Conservation (phyloP, 2,329 filamentous ascomycete genomes). For the Venturia aucupariae region DNA sequence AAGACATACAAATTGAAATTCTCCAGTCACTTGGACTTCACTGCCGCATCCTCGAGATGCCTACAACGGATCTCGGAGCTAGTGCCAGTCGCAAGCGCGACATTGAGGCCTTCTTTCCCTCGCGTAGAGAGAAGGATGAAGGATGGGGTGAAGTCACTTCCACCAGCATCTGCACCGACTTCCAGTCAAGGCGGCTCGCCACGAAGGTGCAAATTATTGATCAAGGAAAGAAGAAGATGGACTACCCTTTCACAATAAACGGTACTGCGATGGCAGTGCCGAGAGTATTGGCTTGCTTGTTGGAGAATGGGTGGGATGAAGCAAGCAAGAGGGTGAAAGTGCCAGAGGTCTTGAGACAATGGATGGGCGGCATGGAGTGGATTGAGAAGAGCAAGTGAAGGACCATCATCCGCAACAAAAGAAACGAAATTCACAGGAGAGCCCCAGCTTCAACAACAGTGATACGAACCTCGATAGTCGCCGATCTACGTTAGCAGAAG, state of each 20-base stretch:
- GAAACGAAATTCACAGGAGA: neutral
- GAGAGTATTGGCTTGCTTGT: slow-evolving; percentile 73
- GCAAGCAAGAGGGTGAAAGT: slow-evolving; percentile 56
- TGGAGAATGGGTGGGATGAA: slow-evolving; percentile 88
- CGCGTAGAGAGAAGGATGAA: slow-evolving; percentile 42
- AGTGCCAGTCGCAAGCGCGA: slow-evolving; percentile 81
- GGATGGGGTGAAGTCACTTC: slow-evolving; percentile 94
- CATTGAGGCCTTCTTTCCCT: slow-evolving; percentile 91
- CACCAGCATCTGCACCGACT: slow-evolving; percentile 86
- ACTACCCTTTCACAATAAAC: slow-evolving; percentile 84
- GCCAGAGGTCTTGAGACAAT: slow-evolving; percentile 69
- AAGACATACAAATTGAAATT: slow-evolving; percentile 79
- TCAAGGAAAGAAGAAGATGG: slow-evolving; percentile 38
- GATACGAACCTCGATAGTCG: too few species aligned
- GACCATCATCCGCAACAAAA: neutral
- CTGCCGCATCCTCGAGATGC: slow-evolving; percentile 90
- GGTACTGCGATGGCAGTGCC: slow-evolving; percentile 90
- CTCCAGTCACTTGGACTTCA: slow-evolving; percentile 66
- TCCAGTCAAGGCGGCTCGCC: slow-evolving; percentile 74
- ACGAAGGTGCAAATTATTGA: slow-evolving; percentile 56
- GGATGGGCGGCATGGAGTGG: slow-evolving; percentile 56
- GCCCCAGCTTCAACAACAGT: too few species aligned
- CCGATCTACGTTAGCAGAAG: neutral
- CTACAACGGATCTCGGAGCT: slow-evolving; percentile 76
- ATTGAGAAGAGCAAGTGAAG: slow-evolving; percentile 19